Conservation (phyloP, 371 early-diverging fungal species). For the Lichtheimia corymbifera region DNA sequence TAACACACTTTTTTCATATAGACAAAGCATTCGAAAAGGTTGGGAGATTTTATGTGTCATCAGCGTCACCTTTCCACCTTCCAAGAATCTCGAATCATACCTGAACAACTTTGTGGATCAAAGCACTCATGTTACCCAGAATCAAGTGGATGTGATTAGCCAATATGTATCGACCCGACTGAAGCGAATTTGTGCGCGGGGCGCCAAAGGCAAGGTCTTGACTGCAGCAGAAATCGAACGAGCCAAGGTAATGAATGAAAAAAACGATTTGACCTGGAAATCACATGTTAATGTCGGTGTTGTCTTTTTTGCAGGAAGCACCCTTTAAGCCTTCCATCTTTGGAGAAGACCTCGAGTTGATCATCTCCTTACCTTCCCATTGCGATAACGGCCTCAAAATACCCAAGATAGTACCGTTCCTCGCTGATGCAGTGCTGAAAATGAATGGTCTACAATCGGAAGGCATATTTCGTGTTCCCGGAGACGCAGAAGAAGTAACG, state of each 20-base stretch:
- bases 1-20: conserved; percentile 5
- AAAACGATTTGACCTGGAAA: background rate
- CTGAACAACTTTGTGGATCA: conserved; percentile 77
- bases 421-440: conserved; percentile 73
- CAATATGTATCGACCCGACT: conserved; percentile 66
- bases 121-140: conserved; percentile 51
- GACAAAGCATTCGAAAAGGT: conserved; percentile 75
- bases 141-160: conserved; percentile 60
- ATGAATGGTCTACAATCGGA: conserved; percentile 83
- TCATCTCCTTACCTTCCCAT: conserved; percentile 69
- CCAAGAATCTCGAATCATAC: conserved; percentile 86
- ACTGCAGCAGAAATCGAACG: conserved; percentile 79
- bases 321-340: conserved; percentile 90
- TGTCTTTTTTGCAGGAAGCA: conserved; percentile 58
- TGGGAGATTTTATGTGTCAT: conserved; percentile 88
- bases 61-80: conserved; percentile 86
- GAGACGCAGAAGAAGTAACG: conserved; percentile 88
- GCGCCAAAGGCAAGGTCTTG: conserved; percentile 81
- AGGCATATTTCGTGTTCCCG: conserved; percentile 97
- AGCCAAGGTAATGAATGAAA: conserved; percentile 51
- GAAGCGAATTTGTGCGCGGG: conserved; percentile 71
- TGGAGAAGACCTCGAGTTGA: conserved; percentile 84
- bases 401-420: conserved; percentile 85
- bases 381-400: conserved; percentile 47
- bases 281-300: background rate